Base-by-base conservation (phyloP, 805 yeast genomes). In the Wickerhamomyces rabaulensis region DNA sequence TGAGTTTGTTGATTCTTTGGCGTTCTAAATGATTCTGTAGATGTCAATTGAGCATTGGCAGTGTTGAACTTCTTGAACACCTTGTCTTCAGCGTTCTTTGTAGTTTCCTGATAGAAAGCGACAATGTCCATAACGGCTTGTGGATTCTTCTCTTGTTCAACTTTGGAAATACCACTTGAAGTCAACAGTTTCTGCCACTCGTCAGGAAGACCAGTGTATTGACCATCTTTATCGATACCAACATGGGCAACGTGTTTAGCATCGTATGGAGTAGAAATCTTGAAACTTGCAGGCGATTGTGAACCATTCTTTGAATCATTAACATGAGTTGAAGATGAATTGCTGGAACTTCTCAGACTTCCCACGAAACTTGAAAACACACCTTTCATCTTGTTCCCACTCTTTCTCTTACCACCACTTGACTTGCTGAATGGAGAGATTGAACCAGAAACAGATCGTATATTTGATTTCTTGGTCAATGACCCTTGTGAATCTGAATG, bases 111-210 rank as follows among this genome's bases (percentile, higher is more conserved):
- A 64, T 89, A 89, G 61, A 89, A 89, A 39, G 87, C 89, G 23
- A 89, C 89, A 49, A 87, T 90, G 58, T 89, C 95, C 75, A 85
- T 85, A 6, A 94, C 96, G 1, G 96, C 97, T 64, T 88, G 91
- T 2, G 97, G 97, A 65, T 94, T 88, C 51, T 84, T 87, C 61
- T 84, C 83, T 67, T 89, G 96, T 58, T 94, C 99, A 52, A 79
- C 85, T 52, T 78, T 81, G 6, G 96, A 80, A 49, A 94, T 90
- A 44, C 97, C 97, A 57, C 90, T 85, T 2, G 94, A 87, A 12
- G 84, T 76, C 44, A 94, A 73, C 31, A 91, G 71, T 51, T 79
- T 77, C 52, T 89, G 89, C 99, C 99, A 94, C 58, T 89, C 95
- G 25, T 79, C 83, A 0, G 99, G 99, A 39, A 94, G 70, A 3